Evolutionary conservation across 129 eudicot genomes (phyloP).

Genomic region (Helianthus annuus): DNA sequence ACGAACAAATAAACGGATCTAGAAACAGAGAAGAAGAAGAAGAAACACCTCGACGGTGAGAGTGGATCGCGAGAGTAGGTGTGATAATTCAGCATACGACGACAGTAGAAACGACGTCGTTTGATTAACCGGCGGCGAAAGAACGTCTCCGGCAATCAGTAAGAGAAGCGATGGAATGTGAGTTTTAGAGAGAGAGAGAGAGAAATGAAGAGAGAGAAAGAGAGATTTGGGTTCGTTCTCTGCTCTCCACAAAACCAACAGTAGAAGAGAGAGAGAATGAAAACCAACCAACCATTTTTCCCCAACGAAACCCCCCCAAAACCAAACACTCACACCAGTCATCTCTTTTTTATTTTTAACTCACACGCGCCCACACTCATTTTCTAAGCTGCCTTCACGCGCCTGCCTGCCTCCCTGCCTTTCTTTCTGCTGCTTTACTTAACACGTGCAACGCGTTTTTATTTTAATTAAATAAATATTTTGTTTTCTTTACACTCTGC

Average conservation of each 20-base stretch:
- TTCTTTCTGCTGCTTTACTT: too few species aligned
- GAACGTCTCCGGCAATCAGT: conserved; percentile 30
- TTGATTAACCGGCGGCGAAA: conserved; percentile 21
- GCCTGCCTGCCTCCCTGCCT: too few species aligned
- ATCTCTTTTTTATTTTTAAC: conserved; percentile 4
- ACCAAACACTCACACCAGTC: conserved; percentile 34
- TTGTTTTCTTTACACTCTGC: too few species aligned
- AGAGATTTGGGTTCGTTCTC: conserved; percentile 30
- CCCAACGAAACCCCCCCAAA: conserved; percentile 27
- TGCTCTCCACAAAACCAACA: conserved; percentile 60
- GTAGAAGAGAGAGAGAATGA: conserved; percentile 42
- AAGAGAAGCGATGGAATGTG: conserved; percentile 6
- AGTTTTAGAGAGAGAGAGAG: conserved; percentile 1
- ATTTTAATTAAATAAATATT: too few species aligned
- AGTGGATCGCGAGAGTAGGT: conserved; percentile 47
- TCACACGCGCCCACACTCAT: too few species aligned
- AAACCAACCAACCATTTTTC: conserved; percentile 48
- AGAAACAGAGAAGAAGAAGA: conserved; percentile 24
- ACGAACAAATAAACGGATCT: neutral
- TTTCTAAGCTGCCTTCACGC: too few species aligned
- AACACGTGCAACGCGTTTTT: too few species aligned
- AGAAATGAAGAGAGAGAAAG: conserved; percentile 2
- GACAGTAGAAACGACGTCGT: conserved; percentile 1
- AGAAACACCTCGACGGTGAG: conserved; percentile 29
- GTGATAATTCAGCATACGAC: conserved; percentile 37